Evolutionary conservation across 169 alveolate genomes (phyloP).

Genomic region (Cryptosporidium sp.): DNA sequence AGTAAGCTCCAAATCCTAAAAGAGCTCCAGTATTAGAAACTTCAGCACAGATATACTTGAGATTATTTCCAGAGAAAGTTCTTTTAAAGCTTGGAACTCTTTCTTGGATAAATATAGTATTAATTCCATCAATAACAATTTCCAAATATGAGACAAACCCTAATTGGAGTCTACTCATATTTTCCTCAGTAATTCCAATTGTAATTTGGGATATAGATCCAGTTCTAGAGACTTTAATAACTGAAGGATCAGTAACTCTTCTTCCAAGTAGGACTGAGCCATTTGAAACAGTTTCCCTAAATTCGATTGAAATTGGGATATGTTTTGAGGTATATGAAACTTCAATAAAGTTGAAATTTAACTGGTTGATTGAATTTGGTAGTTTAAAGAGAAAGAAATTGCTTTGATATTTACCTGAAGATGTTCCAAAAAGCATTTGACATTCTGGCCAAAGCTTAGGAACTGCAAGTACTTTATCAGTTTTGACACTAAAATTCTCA

Average conservation of each 20-base stretch:
- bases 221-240: conserved; percentile 35
- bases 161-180: conserved; percentile 14
- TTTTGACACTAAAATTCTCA: conserved; percentile 1
- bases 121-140: conserved; percentile 45
- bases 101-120: conserved; percentile 45
- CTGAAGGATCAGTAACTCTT: conserved; percentile 2
- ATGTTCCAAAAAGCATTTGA: conserved; percentile 62
- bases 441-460: conserved; percentile 76
- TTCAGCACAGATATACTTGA: conserved; percentile 69
- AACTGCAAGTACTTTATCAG: conserved; percentile 8
- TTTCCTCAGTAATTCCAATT: conserved; percentile 46
- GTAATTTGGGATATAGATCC: conserved; percentile 53
- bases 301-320: conserved; percentile 40
- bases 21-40: conserved; percentile 46
- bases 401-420: conserved; percentile 32
- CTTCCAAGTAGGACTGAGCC: conserved; percentile 35
- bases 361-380: neutral
- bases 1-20: conserved; percentile 68
- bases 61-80: conserved; percentile 50
- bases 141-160: conserved; percentile 60
- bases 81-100: conserved; percentile 27
- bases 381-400: conserved; percentile 45
- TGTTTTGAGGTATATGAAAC: conserved; percentile 25
- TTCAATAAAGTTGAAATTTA: conserved; percentile 34
- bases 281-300: conserved; percentile 30